phyloP scores from a whole-genome alignment of 306 rosid genomes.

The Medicago truncatula region DNA sequence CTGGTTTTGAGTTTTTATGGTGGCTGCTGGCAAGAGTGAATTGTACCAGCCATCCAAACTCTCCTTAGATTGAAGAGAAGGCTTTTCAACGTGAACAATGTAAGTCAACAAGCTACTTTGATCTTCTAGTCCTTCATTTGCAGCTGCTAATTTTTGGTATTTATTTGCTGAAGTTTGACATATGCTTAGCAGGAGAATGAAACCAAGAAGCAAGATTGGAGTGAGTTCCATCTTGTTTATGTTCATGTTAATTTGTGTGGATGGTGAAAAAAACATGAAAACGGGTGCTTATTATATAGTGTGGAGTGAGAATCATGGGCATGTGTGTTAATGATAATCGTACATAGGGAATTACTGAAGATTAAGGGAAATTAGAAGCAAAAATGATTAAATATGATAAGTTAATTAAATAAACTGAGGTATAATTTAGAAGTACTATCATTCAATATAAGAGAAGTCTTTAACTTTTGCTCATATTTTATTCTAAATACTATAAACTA shows the following conservation, averaged over 20 bases:
- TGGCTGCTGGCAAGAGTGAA: conserved; percentile 53
- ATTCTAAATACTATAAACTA: no score
- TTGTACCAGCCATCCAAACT: conserved; percentile 56
- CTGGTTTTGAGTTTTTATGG: conserved; percentile 21
- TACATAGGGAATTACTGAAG: no score
- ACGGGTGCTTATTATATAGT: not conserved
- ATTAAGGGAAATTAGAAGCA: no score
- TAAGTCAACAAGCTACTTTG: conserved; percentile 47
- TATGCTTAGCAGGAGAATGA: conserved; percentile 10
- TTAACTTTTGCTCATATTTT: no score
- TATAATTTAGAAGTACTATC: no score
- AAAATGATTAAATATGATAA: no score
- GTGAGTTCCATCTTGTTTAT: conserved; percentile 19
- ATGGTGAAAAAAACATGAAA: not conserved
- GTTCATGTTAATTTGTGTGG: not conserved
- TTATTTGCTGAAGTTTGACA: conserved; percentile 33
- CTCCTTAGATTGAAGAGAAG: conserved; percentile 35
- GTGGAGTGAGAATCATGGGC: not conserved
- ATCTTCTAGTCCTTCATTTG: not conserved
- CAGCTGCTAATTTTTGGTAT: not conserved
- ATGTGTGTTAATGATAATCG: not conserved
- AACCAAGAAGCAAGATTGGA: conserved; percentile 27
- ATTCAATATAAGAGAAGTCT: no score
- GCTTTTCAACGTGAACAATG: conserved; percentile 59
- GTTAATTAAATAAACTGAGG: no score